Percentiles rank a stretch among this genome's conserved stretches.
Conservation (phyloP, 805 yeast species). For the Starmerella etchellsii region DNA sequence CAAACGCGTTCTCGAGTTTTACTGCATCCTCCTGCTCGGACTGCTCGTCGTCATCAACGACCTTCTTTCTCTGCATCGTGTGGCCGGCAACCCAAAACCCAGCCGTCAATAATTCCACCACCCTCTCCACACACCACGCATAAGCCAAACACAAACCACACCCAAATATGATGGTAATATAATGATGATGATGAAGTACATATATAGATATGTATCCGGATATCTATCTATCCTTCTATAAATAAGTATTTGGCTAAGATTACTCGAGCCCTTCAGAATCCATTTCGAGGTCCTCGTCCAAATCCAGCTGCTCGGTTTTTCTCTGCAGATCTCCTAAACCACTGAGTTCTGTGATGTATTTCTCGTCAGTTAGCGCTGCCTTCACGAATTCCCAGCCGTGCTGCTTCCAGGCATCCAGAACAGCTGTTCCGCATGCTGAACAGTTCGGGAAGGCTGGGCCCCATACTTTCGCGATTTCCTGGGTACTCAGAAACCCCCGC, state of each 20-base stretch:
- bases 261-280: no score
- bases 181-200: no score
- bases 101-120: no score
- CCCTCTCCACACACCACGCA: no score
- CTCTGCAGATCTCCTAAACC: constrained; percentile 66
- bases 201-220: no score
- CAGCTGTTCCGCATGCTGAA: constrained; percentile 67
- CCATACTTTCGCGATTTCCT: constrained; percentile 47
- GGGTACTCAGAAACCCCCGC: constrained; percentile 67
- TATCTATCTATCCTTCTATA: no score
- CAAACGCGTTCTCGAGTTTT: constrained; percentile 22
- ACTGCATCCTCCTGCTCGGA: constrained; percentile 17
- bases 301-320: constrained; percentile 48
- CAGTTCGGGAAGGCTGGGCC: constrained; percentile 69
- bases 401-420: constrained; percentile 38
- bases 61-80: constrained; percentile 12
- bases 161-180: no score
- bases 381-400: constrained; percentile 75
- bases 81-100: neutral
- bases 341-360: constrained; percentile 59
- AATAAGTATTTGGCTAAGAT: no score
- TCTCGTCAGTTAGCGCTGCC: constrained; percentile 51
- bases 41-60: constrained; percentile 18
- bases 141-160: no score
- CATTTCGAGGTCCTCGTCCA: constrained; percentile 22